Base-by-base conservation (phyloP, 2,329 filamentous ascomycete genomes). In the Fusarium metavorans region DNA sequence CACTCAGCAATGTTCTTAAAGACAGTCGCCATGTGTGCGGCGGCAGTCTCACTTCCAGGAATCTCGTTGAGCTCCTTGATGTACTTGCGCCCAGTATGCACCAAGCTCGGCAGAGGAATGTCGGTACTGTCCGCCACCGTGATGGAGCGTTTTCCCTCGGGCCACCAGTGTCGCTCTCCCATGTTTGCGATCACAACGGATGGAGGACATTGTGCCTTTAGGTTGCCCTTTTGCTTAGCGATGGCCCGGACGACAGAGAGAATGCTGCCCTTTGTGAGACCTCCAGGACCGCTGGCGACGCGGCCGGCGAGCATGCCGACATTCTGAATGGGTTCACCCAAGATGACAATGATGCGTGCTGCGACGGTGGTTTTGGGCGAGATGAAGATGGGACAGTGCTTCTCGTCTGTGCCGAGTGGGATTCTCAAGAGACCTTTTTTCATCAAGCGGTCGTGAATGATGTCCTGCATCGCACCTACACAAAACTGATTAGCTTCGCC, bases 141-240 rank as follows among this genome's bases (percentile, higher is more conserved):
- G 70, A 97, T 85, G 0, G 91, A 86, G 58, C 88, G 87, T 61
- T 87, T 83, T 1, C 87, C 87, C 61, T 89, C 87, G 45, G 93
- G 90, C 81, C 93, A 94, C 92, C 94, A 98, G 77, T 92, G 86
- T 20, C 94, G 85, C 83, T 97, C 92, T 6, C 94, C 94, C 5
- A 91, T 87, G 80, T 98, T 98, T 54, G 94, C 90, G 30, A 98
- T 85, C 32, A 98, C 84, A 66, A 98, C 84, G 4, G 89, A 93
- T 0, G 88, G 91, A 2, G 84, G 73, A 3, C 80, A 75, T 0
- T 78, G 32, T 23, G 86, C 83, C 0, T 75, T 57, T 0, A 81
- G 72, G 16, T 81, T 83, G 37, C 82, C 82, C 27, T 56, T 71
- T 66, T 86, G 82, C 18, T 77, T 63, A 48, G 79, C 79, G 6